Conservation (phyloP, 768 basidiomycete species). For the Dioszegia hungarica region DNA sequence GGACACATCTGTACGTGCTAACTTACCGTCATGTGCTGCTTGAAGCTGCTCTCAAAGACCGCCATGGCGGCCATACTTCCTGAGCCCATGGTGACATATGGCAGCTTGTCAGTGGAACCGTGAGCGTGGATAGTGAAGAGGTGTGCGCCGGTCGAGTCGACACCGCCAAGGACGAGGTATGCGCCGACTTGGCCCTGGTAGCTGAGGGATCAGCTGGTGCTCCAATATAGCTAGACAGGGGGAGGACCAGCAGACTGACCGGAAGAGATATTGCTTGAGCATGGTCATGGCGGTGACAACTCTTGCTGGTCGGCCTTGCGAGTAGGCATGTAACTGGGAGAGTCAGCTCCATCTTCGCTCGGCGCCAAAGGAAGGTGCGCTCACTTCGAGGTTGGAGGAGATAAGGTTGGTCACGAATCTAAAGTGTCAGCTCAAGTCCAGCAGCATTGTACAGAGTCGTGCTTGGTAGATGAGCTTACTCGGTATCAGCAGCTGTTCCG, state of each 20-base stretch:
- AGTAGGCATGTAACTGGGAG: conserved; percentile 68
- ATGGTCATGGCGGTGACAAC: conserved; percentile 99
- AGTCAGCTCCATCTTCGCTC: not conserved
- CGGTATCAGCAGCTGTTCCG: conserved; percentile 97
- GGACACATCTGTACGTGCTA: not conserved
- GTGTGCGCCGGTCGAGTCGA: conserved; percentile 89
- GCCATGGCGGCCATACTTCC: conserved; percentile 97
- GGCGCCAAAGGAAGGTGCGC: not conserved
- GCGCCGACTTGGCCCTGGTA: conserved; percentile 93
- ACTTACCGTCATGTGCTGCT: conserved; percentile 70
- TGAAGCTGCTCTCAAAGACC: conserved; percentile 86
- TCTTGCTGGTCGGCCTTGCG: conserved; percentile 82
- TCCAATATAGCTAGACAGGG: not conserved
- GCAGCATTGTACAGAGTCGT: no score
- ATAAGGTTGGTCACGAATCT: conserved; percentile 72
- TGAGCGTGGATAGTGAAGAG: conserved; percentile 95
- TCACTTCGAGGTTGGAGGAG: conserved; percentile 80
- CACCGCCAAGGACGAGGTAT: conserved; percentile 91
- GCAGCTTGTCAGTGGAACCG: conserved; percentile 96
- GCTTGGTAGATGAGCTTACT: conserved; percentile 23
- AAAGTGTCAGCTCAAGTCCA: conserved; percentile 12
- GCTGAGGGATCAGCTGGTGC: conserved; percentile 50
- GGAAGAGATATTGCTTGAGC: conserved; percentile 92
- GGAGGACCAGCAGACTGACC: conserved; percentile 53
- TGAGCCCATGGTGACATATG: conserved; percentile 98